These are phyloP conservation scores for Poronia punctata DNA, from an alignment of 495 filamentous ascomycete genomes.

Conservation along the genomic window DNA sequence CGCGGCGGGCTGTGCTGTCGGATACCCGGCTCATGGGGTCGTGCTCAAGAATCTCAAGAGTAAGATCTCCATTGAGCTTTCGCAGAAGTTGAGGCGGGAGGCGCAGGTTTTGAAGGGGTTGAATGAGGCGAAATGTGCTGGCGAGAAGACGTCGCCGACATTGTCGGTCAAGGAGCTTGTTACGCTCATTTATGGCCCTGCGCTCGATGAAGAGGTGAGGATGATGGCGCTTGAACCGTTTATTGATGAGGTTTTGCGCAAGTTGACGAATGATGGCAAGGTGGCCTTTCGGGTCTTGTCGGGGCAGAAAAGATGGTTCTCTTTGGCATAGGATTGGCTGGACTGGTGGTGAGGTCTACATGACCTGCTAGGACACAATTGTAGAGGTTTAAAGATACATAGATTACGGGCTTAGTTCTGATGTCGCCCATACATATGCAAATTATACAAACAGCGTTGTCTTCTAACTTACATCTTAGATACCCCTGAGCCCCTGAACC, in stretches of 20 bases:
- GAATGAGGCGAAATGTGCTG: background rate
- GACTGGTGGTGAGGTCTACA: too few relatives aligned
- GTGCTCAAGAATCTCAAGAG: slow-evolving; percentile 54
- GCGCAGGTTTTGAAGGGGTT: slow-evolving; percentile 61
- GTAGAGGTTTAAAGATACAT: too few relatives aligned
- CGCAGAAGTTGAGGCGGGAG: slow-evolving; percentile 64
- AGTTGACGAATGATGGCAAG: slow-evolving; percentile 43
- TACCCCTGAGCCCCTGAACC: too few relatives aligned
- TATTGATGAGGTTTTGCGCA: slow-evolving; percentile 39
- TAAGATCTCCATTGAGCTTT: slow-evolving; percentile 64
- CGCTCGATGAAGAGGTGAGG: slow-evolving; percentile 20
- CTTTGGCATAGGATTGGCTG: slow-evolving; percentile 12
- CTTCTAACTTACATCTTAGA: too few relatives aligned
- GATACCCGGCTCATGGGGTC: slow-evolving; percentile 73
- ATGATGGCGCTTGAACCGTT: slow-evolving; percentile 39
- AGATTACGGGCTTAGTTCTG: too few relatives aligned
- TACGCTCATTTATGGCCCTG: slow-evolving; percentile 29
- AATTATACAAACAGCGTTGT: too few relatives aligned
- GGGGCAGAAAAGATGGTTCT: slow-evolving; percentile 41
- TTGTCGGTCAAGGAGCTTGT: slow-evolving; percentile 37
- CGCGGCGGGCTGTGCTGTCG: slow-evolving; percentile 46
- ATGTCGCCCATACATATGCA: too few relatives aligned
- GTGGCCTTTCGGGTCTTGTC: slow-evolving; percentile 38
- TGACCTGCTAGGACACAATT: too few relatives aligned
- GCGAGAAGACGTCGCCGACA: slow-evolving; percentile 14